Evolutionary conservation across 345 rosid genomes (phyloP), one percentile per base, ranked within the genome.

Genomic region (Physaria fendleri): DNA sequence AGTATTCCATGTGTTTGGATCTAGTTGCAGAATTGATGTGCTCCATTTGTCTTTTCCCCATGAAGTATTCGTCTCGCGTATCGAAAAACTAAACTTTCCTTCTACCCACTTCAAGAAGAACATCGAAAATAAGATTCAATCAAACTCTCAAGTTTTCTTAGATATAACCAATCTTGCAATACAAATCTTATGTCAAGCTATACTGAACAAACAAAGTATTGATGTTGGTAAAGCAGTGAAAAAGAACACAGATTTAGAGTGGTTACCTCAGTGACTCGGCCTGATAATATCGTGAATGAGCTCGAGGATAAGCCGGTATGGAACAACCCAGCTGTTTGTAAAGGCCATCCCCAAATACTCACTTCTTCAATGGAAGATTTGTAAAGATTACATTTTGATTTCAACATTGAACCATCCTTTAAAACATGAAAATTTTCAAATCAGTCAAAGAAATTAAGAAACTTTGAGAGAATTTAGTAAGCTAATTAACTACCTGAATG

Each of bases 261-360:
- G 20, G 20, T 58, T 76, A 87, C 97, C 87, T 89, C 87, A 3
- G 92, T 79, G 15, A 87, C 81, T 73, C 92, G 81, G 47, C 95
- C 99, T n/a, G 85, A 78, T 67, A 89, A 55, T 1, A 89, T 53
- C 1, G 81, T 82, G 50, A 83, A 73, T 0, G 84, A 82, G 13
- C 74, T 75, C 3, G 95, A 78, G 20, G 79, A 78, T 63, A 76
- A 61, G 13, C 86, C 83, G 8, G 85, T 50, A 18, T 68, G 22
- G 47, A 80, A 81, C 79, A 89, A 62, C 17, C 95, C 95, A 0
- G 90, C 85, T 0, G 92, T 83, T 38, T 85, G 99, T 69, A 93
- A 64, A 56, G 99, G 97, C 99, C 99, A 93, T 17, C 95, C 97
- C 99, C 99, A 87, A 35, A 89, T 68, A 69, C 80, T 81, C 23